Evolutionary conservation across 345 rosid genomes (phyloP), one percentile per base, ranked within the genome.

Genomic region (Diplotaxis tenuifolia): DNA sequence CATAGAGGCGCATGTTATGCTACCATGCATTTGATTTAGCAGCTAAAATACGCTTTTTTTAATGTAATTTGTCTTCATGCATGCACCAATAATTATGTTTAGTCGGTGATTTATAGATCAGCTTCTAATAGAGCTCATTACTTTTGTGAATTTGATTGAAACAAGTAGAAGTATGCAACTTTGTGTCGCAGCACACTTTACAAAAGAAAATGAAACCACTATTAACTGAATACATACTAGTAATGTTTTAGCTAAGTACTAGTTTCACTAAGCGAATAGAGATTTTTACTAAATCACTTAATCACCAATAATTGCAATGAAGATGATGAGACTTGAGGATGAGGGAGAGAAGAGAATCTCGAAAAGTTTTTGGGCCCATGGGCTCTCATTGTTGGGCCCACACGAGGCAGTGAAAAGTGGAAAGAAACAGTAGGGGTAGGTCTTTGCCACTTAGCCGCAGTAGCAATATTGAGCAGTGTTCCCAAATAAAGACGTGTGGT

Each of bases 381-480:
- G 75, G 79, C 71, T 76, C 79, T 68, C 65, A 55, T 28, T 42
- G 18, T 38, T 75, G 70, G 70, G 66, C 31, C 79, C 75, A 76
- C 75, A 45, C 54, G 32, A 53, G 21, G 58, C 50, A 61, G n/a
- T 75, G 64, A 38, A 75, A 68, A 62, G 52, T 23, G 31, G 0
- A 78, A 78, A 54, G 42, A 20, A 61, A 60, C 59, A 62, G 66
- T 60, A 61, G 25, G 75, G 32, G 62, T 70, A 70, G 67, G 72
- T 57, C 71, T 76, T 76, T 76, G 32, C 80, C 80, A 70, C 67
- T 56, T 63, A 76, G 75, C 80, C 76, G 80, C 61, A 76, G 76
- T 76, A 64, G 67, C 76, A 71, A 76, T 70, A 71, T 76, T 76
- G 62, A 76, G 76, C 80, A 76, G 80, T 76, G 80, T 76, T 76